Conservation (phyloP, 495 filamentous ascomycete species). For the Poronia punctata region DNA sequence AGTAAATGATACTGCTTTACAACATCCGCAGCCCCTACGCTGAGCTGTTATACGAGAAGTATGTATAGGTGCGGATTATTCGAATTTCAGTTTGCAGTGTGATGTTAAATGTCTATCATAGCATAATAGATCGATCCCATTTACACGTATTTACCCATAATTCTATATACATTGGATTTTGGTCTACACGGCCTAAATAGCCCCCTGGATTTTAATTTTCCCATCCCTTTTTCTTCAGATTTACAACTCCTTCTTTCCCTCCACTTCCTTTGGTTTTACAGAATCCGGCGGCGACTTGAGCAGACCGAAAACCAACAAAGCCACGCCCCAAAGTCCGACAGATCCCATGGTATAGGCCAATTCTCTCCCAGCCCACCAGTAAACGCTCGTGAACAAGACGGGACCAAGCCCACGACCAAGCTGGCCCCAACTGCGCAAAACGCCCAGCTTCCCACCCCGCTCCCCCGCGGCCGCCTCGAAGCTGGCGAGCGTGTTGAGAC, state of each 20-base stretch:
- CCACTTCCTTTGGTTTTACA: slow-evolving; percentile 15
- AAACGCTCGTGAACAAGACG: slow-evolving; percentile 86
- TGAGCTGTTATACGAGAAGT: no score
- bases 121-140: no score
- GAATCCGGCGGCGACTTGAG: slow-evolving; percentile 48
- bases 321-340: slow-evolving; percentile 67
- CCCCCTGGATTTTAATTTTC: no score
- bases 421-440: slow-evolving; percentile 78
- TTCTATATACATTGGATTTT: no score
- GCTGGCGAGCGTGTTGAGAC: slow-evolving; percentile 83
- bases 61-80: no score
- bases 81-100: no score
- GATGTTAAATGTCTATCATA: no score
- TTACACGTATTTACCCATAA: no score
- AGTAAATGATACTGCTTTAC: no score
- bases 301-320: slow-evolving; percentile 59
- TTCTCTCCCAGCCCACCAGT: slow-evolving; percentile 96
- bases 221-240: no score
- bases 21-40: no score
- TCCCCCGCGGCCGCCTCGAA: slow-evolving; percentile 77
- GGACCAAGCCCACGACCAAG: slow-evolving; percentile 81
- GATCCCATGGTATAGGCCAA: slow-evolving; percentile 77
- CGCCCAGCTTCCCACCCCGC: slow-evolving; percentile 77
- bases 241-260: slow-evolving; percentile 35
- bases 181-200: no score